phyloP scores from a whole-genome alignment of 2,329 filamentous ascomycete genomes.

The Arthroderma uncinatum region DNA sequence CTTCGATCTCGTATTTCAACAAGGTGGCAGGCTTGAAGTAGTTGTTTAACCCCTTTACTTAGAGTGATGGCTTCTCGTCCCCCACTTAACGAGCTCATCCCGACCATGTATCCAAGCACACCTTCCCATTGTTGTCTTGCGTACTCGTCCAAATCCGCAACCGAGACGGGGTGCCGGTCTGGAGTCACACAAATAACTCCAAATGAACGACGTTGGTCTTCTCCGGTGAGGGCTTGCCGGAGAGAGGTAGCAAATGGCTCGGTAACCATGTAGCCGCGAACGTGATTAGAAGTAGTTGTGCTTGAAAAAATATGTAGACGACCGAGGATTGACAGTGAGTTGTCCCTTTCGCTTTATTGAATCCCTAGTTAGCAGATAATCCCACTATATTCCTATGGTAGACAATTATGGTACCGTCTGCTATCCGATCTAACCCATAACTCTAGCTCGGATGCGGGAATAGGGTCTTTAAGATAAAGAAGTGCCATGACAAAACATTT shows the following conservation, averaged over 20 bases:
- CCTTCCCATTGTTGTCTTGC: conserved; percentile 88
- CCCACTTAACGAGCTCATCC: conserved; percentile 39
- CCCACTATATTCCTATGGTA: not conserved
- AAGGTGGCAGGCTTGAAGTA: conserved; percentile 69
- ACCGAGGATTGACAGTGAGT: conserved; percentile 68
- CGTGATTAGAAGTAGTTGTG: conserved; percentile 48
- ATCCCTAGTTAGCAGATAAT: not conserved
- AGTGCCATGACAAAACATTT: conserved; percentile 95
- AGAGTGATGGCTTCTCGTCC: conserved; percentile 42
- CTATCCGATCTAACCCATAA: conserved; percentile 66
- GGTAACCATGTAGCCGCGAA: conserved; percentile 64
- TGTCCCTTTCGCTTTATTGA: conserved; percentile 60
- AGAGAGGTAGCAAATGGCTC: conserved; percentile 74
- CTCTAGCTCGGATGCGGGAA: conserved; percentile 71
- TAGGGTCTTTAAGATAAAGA: conserved; percentile 74
- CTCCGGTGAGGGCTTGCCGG: conserved; percentile 75
- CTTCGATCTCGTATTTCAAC: conserved; percentile 51
- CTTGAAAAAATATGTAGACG: conserved; percentile 76
- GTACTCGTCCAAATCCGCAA: conserved; percentile 69
- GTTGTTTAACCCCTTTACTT: conserved; percentile 69
- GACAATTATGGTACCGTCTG: conserved; percentile 35
- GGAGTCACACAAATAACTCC: conserved; percentile 66
- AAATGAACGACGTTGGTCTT: conserved; percentile 76
- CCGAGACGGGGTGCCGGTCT: conserved; percentile 52
- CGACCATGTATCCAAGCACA: conserved; percentile 88